Evolutionary conservation across 768 basidiomycete species (phyloP).

Genomic region (Clavaria fumosa): DNA sequence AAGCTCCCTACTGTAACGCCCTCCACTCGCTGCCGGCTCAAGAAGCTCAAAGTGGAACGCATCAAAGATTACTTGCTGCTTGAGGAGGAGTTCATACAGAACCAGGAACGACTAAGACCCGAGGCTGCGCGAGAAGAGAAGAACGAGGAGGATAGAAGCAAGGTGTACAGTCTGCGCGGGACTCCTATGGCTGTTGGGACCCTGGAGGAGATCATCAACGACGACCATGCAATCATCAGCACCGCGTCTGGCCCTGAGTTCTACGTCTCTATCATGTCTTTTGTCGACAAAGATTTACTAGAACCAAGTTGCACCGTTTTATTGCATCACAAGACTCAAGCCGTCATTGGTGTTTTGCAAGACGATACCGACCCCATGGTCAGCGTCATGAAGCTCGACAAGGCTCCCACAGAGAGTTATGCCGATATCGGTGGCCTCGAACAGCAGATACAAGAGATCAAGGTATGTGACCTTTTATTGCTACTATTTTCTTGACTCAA

Average conservation of each 20-base stretch:
- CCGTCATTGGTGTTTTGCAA: conserved; percentile 88
- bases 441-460: conserved; percentile 96
- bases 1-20: conserved; percentile 90
- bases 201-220: conserved; percentile 94
- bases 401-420: conserved; percentile 97
- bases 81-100: conserved; percentile 89
- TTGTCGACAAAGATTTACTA: conserved; percentile 94
- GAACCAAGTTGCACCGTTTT: conserved; percentile 94
- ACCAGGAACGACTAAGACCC: conserved; percentile 83
- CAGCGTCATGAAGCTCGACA: conserved; percentile 97
- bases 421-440: conserved; percentile 97
- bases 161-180: conserved; percentile 88
- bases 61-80: conserved; percentile 96
- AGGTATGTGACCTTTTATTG: conserved; percentile 38
- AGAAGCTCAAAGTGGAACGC: conserved; percentile 90
- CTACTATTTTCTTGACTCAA: background rate
- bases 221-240: conserved; percentile 98
- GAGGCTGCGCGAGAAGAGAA: conserved; percentile 83
- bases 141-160: conserved; percentile 87
- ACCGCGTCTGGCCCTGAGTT: conserved; percentile 90
- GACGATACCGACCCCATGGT: conserved; percentile 95
- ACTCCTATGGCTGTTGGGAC: conserved; percentile 98
- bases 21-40: conserved; percentile 88
- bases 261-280: conserved; percentile 95
- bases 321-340: conserved; percentile 89